Conservation (phyloP, 805 yeast species). For the Kuraishia capsulata region DNA sequence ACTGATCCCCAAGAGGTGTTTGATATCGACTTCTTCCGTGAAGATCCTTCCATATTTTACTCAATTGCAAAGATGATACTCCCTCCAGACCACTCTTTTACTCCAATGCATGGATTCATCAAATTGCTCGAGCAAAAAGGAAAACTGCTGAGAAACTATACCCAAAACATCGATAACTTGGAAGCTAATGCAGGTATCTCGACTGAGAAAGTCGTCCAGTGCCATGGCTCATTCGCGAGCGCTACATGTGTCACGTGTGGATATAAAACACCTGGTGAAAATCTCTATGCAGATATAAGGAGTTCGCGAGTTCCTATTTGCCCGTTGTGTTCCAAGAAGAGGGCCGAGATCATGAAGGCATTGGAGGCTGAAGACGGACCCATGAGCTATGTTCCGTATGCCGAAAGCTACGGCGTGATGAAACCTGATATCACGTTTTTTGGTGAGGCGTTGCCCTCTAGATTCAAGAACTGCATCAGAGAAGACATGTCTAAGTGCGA, state of each 20-base stretch:
- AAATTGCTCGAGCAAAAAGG: conserved; percentile 64
- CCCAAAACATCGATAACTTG: conserved; percentile 85
- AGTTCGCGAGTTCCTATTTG: conserved; percentile 60
- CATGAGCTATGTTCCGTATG: conserved; percentile 13
- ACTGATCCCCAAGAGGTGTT: conserved; percentile 90
- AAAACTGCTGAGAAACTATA: conserved; percentile 73
- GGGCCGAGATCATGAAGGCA: conserved; percentile 20
- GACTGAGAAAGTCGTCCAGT: conserved; percentile 64
- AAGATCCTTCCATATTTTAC: conserved; percentile 74
- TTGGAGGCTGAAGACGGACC: conserved; percentile 17
- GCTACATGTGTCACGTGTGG: conserved; percentile 81
- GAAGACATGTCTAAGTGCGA: conserved; percentile 66
- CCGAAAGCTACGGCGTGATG: conserved; percentile 65
- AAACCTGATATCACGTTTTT: conserved; percentile 92
- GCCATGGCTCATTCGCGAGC: conserved; percentile 87
- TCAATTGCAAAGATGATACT: conserved; percentile 79
- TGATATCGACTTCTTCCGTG: conserved; percentile 58
- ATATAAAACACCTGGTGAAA: conserved; percentile 55
- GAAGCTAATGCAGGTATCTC: conserved; percentile 74
- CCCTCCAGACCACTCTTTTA: conserved; percentile 58
- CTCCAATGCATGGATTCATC: conserved; percentile 80
- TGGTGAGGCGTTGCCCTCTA: conserved; percentile 72
- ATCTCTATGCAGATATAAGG: conserved; percentile 51
- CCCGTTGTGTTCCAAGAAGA: conserved; percentile 47
- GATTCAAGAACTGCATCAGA: conserved; percentile 50